phyloP scores from a whole-genome alignment of 257 asterid genomes.

The Solanum bulbocastanum region DNA sequence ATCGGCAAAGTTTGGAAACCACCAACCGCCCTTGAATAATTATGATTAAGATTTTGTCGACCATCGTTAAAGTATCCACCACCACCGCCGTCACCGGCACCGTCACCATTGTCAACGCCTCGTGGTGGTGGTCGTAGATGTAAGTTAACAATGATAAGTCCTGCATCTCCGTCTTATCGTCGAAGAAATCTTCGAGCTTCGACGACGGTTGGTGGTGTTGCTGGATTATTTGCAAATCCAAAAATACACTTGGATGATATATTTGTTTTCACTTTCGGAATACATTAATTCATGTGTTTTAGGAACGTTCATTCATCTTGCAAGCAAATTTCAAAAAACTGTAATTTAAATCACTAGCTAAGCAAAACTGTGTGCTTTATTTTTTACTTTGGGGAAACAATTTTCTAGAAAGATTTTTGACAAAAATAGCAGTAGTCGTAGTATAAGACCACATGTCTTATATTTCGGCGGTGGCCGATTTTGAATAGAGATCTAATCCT shows the following conservation, averaged over 20 bases:
- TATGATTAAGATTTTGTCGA: constrained; percentile 41
- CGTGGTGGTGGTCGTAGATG: constrained; percentile 25
- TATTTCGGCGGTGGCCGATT: too few species aligned
- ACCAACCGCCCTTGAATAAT: constrained; percentile 13
- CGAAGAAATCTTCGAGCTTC: constrained; percentile 71
- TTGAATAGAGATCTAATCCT: too few species aligned
- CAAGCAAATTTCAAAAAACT: background rate
- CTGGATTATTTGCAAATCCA: background rate
- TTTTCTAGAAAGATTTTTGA: background rate
- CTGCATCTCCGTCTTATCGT: background rate
- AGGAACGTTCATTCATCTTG: constrained; percentile 40
- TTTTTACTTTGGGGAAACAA: background rate
- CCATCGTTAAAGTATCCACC: background rate
- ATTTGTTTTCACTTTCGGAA: background rate
- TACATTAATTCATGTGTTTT: constrained; percentile 26
- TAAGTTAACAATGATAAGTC: constrained; percentile 30
- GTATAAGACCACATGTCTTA: background rate
- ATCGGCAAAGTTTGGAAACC: constrained; percentile 61
- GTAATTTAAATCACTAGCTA: background rate
- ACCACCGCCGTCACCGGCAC: background rate
- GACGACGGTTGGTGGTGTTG: constrained; percentile 37
- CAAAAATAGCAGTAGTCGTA: background rate
- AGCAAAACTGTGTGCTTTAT: background rate
- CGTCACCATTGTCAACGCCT: background rate
- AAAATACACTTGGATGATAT: background rate